Evolutionary conservation across 2,329 filamentous ascomycete species (phyloP).

Genomic region (Penicillium sp.): DNA sequence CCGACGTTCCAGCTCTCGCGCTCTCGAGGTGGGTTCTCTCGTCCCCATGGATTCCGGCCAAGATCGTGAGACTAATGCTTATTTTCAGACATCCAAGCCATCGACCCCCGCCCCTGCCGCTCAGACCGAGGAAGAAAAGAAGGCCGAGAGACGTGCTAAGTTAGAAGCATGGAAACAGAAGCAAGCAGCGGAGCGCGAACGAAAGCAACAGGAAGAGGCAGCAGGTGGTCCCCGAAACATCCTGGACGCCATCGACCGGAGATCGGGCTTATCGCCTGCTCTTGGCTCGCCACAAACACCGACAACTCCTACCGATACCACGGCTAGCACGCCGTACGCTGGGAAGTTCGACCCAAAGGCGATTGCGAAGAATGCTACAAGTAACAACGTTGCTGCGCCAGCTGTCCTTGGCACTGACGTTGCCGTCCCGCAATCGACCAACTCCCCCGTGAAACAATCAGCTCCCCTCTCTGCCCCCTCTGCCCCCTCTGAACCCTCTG

Average conservation of each 20-base stretch:
- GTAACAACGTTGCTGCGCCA: slow-evolving; percentile 52
- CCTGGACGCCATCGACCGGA: slow-evolving; percentile 71
- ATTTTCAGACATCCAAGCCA: slow-evolving; percentile 53
- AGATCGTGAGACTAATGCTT: slow-evolving; percentile 2
- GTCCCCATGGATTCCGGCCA: background rate
- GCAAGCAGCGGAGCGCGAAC: slow-evolving; percentile 69
- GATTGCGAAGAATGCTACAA: slow-evolving; percentile 74
- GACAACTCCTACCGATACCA: slow-evolving; percentile 45
- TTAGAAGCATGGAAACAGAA: slow-evolving; percentile 92
- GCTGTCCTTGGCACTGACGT: slow-evolving; percentile 58
- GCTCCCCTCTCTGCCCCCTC: slow-evolving; percentile 34
- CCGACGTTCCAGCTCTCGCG: slow-evolving; percentile 51
- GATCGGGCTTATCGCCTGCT: slow-evolving; percentile 56
- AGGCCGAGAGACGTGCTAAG: slow-evolving; percentile 76
- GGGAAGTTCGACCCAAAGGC: slow-evolving; percentile 86
- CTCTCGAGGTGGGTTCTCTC: slow-evolving; percentile 56
- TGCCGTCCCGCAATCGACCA: slow-evolving; percentile 48
- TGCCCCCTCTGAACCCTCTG: slow-evolving; percentile 35
- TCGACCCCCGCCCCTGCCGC: slow-evolving; percentile 45
- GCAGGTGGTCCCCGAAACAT: slow-evolving; percentile 66
- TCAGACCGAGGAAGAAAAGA: slow-evolving; percentile 70
- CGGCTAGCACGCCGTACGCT: slow-evolving; percentile 60
- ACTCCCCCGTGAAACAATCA: slow-evolving; percentile 43
- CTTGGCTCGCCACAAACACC: slow-evolving; percentile 54
- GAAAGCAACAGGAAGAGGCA: slow-evolving; percentile 65